These are phyloP conservation scores for Myrmaecium sp. DNA, from an alignment of 2,329 filamentous ascomycete species.

Conservation along the genomic window DNA sequence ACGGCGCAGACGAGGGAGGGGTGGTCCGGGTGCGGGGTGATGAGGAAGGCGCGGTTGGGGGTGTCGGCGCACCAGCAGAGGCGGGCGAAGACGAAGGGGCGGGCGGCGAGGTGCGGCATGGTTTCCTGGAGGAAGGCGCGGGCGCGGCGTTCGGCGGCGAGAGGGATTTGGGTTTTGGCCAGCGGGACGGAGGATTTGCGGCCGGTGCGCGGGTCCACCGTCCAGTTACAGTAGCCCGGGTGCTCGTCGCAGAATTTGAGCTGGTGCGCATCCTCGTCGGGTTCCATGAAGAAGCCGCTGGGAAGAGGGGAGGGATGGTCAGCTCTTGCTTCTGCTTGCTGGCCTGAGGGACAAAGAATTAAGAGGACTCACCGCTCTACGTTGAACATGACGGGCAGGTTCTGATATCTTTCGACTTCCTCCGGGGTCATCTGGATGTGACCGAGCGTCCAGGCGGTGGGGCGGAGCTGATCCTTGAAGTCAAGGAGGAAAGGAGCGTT, in stretches of 20 bases:
- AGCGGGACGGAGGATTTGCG: constrained; percentile 23
- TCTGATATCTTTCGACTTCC: constrained; percentile 28
- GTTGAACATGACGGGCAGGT: constrained; percentile 33
- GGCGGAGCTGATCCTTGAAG: constrained; percentile 34
- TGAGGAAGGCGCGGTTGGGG: constrained; percentile 35
- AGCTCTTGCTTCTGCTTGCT: too few species aligned
- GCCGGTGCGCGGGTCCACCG: constrained; percentile 9
- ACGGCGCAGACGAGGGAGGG: constrained; percentile 29
- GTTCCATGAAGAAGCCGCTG: constrained; percentile 33
- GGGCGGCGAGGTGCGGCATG: constrained; percentile 35
- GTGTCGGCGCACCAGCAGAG: constrained; percentile 44
- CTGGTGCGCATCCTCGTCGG: constrained; percentile 27
- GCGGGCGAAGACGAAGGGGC: constrained; percentile 32
- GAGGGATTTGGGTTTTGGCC: constrained; percentile 29
- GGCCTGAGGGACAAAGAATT: too few species aligned
- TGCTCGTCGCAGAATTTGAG: constrained; percentile 39
- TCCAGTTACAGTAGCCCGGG: constrained; percentile 38
- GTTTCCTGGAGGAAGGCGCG: constrained; percentile 32
- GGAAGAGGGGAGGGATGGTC: too few species aligned
- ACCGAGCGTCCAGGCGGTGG: constrained; percentile 37
- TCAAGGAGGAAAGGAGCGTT: constrained; percentile 30
- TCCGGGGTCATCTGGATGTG: constrained; percentile 32
- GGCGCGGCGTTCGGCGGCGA: constrained; percentile 29
- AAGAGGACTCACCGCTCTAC: too few species aligned
- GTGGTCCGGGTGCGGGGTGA: constrained; percentile 31